A percentile compares a stretch with the other conserved stretches of the same genome.
Evolutionary conservation across 768 basidiomycete genomes (phyloP).

Genomic region (Psilocybe sp.): DNA sequence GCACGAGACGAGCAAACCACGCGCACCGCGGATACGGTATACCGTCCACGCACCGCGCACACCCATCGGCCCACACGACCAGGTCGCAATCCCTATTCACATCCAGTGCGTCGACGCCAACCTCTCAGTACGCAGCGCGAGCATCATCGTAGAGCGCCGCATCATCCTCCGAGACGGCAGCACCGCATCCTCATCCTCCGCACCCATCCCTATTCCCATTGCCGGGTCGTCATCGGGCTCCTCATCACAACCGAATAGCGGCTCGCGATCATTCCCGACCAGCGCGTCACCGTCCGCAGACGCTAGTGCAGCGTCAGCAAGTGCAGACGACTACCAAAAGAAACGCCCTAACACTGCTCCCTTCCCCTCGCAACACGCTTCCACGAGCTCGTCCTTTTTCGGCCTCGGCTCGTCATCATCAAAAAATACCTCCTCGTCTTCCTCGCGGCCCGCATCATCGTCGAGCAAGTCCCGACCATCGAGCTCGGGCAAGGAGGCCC

Average conservation of each 20-base stretch:
- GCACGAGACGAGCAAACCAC: slow-evolving; percentile 49
- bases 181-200: slow-evolving; percentile 14
- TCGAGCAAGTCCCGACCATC: too few relatives aligned
- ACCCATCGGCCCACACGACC: slow-evolving; percentile 71
- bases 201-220: slow-evolving; percentile 7
- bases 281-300: too few relatives aligned
- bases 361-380: too few relatives aligned
- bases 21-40: slow-evolving; percentile 59
- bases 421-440: too few relatives aligned
- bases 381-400: too few relatives aligned
- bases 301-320: too few relatives aligned
- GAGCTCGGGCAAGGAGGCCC: too few relatives aligned
- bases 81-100: slow-evolving; percentile 62
- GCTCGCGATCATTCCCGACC: neutral
- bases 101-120: slow-evolving; percentile 58
- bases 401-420: too few relatives aligned
- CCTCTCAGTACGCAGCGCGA: slow-evolving; percentile 59
- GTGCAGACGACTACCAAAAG: too few relatives aligned
- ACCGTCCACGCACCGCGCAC: slow-evolving; percentile 49
- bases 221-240: slow-evolving; percentile 17
- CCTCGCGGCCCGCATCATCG: too few relatives aligned
- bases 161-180: slow-evolving; percentile 52
- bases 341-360: too few relatives aligned
- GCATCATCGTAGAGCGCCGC: slow-evolving; percentile 67
- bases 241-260: slow-evolving; percentile 23